Evolutionary conservation across 495 filamentous ascomycete genomes (phyloP).

Genomic region (Lasiosphaeria hispida): DNA sequence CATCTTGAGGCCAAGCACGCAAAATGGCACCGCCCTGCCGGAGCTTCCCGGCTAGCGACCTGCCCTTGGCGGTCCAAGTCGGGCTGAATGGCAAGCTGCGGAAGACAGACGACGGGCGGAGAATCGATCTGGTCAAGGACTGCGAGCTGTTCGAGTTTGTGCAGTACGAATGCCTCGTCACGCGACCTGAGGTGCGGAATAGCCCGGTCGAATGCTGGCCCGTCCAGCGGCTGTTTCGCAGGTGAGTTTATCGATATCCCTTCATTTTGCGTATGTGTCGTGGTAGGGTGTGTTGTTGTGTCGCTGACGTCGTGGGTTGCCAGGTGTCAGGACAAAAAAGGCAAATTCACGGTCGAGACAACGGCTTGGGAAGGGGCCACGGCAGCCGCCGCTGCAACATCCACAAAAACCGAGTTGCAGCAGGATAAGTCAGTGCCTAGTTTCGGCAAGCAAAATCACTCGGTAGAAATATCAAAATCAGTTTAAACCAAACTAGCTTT

Average conservation of each 20-base stretch:
- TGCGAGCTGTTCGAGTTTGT: slow-evolving; percentile 76
- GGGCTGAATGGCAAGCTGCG: slow-evolving; percentile 44
- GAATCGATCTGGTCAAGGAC: slow-evolving; percentile 56
- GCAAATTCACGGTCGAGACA: slow-evolving; percentile 72
- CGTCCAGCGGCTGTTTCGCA: slow-evolving; percentile 73
- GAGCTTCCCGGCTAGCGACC: slow-evolving; percentile 52
- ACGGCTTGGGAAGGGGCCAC: slow-evolving; percentile 66
- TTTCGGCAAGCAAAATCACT: too few species aligned
- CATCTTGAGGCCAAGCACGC: neutral
- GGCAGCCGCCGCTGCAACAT: neutral
- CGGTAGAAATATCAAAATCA: too few species aligned
- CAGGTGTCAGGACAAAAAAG: slow-evolving; percentile 68
- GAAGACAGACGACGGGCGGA: slow-evolving; percentile 44
- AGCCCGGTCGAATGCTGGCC: slow-evolving; percentile 68
- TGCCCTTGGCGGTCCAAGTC: slow-evolving; percentile 51
- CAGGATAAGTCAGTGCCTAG: too few species aligned
- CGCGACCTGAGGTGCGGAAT: slow-evolving; percentile 48
- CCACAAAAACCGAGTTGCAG: neutral
- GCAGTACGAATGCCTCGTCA: slow-evolving; percentile 76
- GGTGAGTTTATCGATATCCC: slow-evolving; percentile 52
- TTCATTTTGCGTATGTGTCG: slow-evolving; percentile 3
- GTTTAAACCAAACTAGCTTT: too few species aligned
- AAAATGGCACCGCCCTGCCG: slow-evolving; percentile 61
- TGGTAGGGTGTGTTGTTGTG: slow-evolving; percentile 14
- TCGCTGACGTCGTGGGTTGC: slow-evolving; percentile 17